Conservation (phyloP, 768 basidiomycete genomes). For the Tephrocybe sp. region DNA sequence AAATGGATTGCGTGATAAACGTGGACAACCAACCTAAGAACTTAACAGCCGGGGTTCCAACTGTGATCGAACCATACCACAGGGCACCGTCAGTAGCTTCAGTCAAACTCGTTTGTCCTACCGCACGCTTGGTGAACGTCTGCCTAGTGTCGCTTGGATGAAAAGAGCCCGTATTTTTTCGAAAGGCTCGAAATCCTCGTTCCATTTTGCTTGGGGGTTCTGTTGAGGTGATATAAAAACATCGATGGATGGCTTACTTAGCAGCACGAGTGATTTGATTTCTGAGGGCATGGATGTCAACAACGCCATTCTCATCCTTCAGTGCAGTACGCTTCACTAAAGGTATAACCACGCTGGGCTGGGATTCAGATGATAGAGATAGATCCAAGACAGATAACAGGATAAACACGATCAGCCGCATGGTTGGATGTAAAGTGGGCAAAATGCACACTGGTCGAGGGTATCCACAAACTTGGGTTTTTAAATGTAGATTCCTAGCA, state of each 20-base stretch:
- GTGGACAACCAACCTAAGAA: slow-evolving; percentile 45
- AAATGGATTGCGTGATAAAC: neutral
- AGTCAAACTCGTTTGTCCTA: slow-evolving; percentile 31
- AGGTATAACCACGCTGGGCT: slow-evolving; percentile 22
- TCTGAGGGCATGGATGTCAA: slow-evolving; percentile 22
- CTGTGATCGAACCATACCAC: slow-evolving; percentile 46
- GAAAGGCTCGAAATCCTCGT: slow-evolving; percentile 41
- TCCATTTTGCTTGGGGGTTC: slow-evolving; percentile 39
- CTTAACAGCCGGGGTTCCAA: slow-evolving; percentile 45
- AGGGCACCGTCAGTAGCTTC: slow-evolving; percentile 36
- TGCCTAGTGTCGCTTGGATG: slow-evolving; percentile 31
- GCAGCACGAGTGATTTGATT: slow-evolving; percentile 20
- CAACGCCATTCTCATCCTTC: slow-evolving; percentile 24
- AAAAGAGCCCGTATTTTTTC: slow-evolving; percentile 40
- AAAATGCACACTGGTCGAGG: too few relatives aligned
- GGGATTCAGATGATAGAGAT: slow-evolving; percentile 12
- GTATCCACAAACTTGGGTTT: neutral
- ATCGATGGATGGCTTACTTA: slow-evolving; percentile 16
- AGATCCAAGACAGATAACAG: slow-evolving; percentile 7
- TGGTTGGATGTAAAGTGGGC: neutral
- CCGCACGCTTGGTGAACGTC: slow-evolving; percentile 26
- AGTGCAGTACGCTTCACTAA: slow-evolving; percentile 26
- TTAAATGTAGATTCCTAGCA: too few relatives aligned
- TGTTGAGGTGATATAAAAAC: neutral
- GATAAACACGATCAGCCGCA: slow-evolving; percentile 7